Percentiles rank a stretch among this genome's conserved stretches.
These are phyloP conservation scores for Psidium friedrichsthalianum DNA, from an alignment of 345 rosid genomes.

Conservation along the genomic window DNA sequence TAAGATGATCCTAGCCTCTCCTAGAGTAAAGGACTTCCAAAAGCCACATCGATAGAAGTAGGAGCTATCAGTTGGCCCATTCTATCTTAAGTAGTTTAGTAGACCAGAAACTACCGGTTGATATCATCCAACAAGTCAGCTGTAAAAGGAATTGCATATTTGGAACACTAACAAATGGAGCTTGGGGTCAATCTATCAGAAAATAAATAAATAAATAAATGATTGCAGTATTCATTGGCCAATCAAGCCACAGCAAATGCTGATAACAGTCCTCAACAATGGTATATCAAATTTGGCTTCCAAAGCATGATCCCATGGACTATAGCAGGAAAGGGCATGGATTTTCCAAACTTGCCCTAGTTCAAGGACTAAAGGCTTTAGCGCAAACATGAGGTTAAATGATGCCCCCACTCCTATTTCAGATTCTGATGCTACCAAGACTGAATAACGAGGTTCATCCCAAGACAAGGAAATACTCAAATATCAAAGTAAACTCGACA, in stretches of 20 bases:
- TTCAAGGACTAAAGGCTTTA: not conserved
- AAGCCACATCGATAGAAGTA: not conserved
- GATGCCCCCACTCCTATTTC: not conserved
- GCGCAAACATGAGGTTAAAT: not conserved
- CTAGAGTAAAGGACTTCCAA: not conserved
- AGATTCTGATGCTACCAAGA: not conserved
- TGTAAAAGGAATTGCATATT: not conserved
- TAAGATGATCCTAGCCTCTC: not conserved
- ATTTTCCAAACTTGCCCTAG: not conserved
- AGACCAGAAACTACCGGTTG: not conserved
- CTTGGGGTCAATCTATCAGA: not conserved
- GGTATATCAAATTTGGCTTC: not conserved
- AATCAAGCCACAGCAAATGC: not conserved
- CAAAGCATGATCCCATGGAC: not conserved
- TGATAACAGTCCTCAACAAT: not conserved
- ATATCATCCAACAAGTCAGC: not conserved
- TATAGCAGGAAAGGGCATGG: not conserved
- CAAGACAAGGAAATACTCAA: not conserved
- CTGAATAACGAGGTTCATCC: not conserved
- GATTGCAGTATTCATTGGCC: not conserved
- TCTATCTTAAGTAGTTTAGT: not conserved
- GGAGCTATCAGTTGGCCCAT: not conserved
- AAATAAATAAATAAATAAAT: not conserved
- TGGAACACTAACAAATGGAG: not conserved
- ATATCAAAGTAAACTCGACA: not conserved